Evolutionary conservation across 306 rosid genomes (phyloP).

Genomic region (barrel medic (Medicago truncatula)): DNA sequence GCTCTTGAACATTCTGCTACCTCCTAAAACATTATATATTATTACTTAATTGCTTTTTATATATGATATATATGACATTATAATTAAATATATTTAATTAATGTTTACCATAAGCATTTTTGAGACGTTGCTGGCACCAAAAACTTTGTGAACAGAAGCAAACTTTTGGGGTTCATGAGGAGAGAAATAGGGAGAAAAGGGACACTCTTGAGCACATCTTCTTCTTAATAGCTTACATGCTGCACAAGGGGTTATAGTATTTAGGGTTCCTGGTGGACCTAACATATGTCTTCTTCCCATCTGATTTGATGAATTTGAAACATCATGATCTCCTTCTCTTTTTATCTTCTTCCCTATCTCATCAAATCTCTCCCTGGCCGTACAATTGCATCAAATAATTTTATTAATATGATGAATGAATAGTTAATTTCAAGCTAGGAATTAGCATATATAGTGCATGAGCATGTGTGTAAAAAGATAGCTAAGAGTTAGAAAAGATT

Average conservation of each 20-base stretch:
- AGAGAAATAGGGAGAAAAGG: conserved; percentile 96
- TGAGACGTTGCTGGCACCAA: conserved; percentile 98
- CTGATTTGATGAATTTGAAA: conserved; percentile 31
- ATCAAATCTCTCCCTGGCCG: conserved; percentile 69
- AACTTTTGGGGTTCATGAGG: conserved; percentile 97
- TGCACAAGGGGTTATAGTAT: conserved; percentile 93
- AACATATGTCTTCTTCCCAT: conserved; percentile 87
- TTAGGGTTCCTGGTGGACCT: conserved; percentile 88
- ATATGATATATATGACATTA: neutral
- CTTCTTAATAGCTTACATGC: conserved; percentile 93
- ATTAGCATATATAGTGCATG: neutral
- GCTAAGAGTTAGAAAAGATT: conserved; percentile 13
- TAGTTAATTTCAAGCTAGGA: conserved; percentile 20
- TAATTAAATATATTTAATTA: neutral
- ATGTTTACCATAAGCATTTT: conserved; percentile 82
- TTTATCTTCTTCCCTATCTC: conserved; percentile 87
- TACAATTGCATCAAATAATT: neutral
- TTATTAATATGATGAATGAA: conserved; percentile 1
- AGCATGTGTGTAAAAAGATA: neutral
- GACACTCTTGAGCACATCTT: conserved; percentile 96
- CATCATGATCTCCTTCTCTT: conserved; percentile 71
- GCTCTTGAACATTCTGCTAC: conserved; percentile 88
- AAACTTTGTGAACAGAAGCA: conserved; percentile 96
- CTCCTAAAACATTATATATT: conserved; percentile 51
- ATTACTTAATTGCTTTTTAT: neutral